These are phyloP conservation scores for Cicer pinnatifidum DNA, from an alignment of 306 rosid species.

Conservation along the genomic window DNA sequence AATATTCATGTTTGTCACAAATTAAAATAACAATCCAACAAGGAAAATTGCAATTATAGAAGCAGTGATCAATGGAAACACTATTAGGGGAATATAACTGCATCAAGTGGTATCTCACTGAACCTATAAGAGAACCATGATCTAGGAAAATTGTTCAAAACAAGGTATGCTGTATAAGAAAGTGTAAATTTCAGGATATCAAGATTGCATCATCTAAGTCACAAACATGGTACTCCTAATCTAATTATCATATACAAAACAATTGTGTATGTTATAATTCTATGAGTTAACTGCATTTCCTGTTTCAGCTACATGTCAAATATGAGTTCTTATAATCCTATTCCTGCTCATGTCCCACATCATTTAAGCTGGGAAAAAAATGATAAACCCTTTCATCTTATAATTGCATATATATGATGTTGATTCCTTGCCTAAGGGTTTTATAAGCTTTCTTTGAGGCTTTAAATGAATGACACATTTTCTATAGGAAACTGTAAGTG, in stretches of 20 bases:
- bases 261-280: too few relatives aligned
- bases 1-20: background rate
- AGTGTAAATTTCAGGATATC: too few relatives aligned
- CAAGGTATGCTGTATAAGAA: background rate
- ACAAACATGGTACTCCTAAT: too few relatives aligned
- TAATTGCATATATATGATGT: background rate
- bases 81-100: background rate
- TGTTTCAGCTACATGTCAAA: too few relatives aligned
- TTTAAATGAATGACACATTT: background rate
- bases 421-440: background rate
- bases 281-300: background rate
- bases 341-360: too few relatives aligned
- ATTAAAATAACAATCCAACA: background rate
- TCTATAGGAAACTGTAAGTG: too few relatives aligned
- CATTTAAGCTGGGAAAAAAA: background rate
- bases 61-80: background rate
- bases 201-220: too few relatives aligned
- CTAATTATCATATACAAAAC: too few relatives aligned
- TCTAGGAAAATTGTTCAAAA: background rate
- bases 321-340: too few relatives aligned
- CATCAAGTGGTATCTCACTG: constrained; percentile 12
- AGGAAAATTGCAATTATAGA: background rate
- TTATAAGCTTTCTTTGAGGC: constrained; percentile 13
- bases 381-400: background rate
- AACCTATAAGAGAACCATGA: background rate